phyloP scores from a whole-genome alignment of 2,329 filamentous ascomycete species.

The Cryphonectria radicalis region DNA sequence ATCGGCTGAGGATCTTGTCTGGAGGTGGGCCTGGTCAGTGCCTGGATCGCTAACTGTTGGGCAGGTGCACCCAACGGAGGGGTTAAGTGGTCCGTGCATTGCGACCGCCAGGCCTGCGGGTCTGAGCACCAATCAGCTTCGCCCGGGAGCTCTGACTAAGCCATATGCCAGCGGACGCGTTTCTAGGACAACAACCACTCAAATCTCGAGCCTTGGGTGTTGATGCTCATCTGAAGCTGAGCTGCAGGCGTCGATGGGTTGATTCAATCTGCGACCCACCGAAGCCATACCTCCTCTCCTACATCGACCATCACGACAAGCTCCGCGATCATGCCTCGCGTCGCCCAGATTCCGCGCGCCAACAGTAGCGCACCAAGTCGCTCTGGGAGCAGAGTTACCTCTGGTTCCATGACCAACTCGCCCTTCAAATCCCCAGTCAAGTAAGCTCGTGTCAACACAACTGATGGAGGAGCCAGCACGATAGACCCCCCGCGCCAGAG shows the following conservation, averaged over 20 bases:
- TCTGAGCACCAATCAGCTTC: constrained; percentile 10
- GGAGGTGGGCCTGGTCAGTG: neutral
- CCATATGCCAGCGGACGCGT: constrained; percentile 22
- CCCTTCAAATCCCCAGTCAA: constrained; percentile 63
- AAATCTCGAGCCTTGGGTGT: constrained; percentile 4
- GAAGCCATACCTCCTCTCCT: constrained; percentile 29
- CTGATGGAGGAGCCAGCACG: neutral
- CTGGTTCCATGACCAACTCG: constrained; percentile 52
- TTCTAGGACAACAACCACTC: constrained; percentile 27
- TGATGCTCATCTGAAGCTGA: constrained; percentile 8
- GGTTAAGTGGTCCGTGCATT: constrained; percentile 3
- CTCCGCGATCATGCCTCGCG: constrained; percentile 56
- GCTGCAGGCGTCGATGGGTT: constrained; percentile 19
- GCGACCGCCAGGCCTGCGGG: neutral
- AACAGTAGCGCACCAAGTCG: constrained; percentile 41
- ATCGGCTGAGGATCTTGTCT: neutral
- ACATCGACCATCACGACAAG: constrained; percentile 29
- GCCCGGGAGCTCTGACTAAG: constrained; percentile 15
- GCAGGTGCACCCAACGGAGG: neutral
- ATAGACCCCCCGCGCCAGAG: neutral
- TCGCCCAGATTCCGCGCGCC: constrained; percentile 58
- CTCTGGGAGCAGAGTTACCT: constrained; percentile 47
- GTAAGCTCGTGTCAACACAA: constrained; percentile 44
- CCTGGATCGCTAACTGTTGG: neutral
- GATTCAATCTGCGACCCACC: constrained; percentile 20